Evolutionary conservation across 176 grass and related monocot species (phyloP).

Genomic region (Lolium rigidum): DNA sequence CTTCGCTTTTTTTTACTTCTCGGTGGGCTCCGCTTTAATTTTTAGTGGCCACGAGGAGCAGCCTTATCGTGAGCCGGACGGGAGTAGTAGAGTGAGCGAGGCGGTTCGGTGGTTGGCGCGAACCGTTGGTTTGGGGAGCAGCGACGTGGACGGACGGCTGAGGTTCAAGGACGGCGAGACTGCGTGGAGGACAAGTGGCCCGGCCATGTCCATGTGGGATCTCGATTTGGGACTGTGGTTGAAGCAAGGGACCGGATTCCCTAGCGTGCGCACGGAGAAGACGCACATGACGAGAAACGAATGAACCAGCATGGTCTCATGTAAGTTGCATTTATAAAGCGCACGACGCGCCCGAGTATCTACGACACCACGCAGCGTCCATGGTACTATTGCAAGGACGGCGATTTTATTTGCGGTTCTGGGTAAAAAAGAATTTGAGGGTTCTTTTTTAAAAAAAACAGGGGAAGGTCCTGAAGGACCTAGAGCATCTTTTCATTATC

Average conservation of each 20-base stretch:
- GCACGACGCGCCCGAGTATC: too few species aligned
- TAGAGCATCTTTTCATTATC: too few species aligned
- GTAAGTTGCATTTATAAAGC: not conserved
- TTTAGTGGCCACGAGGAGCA: slow-evolving; percentile 49
- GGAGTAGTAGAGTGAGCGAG: not conserved
- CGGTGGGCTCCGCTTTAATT: slow-evolving; percentile 23
- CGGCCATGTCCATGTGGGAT: not conserved
- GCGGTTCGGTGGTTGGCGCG: slow-evolving; percentile 6
- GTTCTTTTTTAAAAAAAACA: too few species aligned
- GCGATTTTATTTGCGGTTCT: too few species aligned
- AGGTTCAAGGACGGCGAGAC: not conserved
- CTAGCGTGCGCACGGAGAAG: not conserved
- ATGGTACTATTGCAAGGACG: too few species aligned
- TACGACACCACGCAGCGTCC: too few species aligned
- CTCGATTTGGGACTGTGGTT: not conserved
- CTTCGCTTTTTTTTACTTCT: not conserved
- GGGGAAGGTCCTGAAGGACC: too few species aligned
- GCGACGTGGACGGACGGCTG: slow-evolving; percentile 43
- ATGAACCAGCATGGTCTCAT: not conserved
- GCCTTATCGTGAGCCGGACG: slow-evolving; percentile 52
- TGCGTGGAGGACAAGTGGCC: not conserved
- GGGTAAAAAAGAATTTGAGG: too few species aligned
- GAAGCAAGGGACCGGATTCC: slow-evolving; percentile 49
- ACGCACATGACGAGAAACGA: not conserved
- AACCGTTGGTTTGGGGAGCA: slow-evolving; percentile 33